Evolutionary conservation across 495 filamentous ascomycete species (phyloP), one percentile per base, ranked within the genome.

Genomic region (Oleoguttula mirabilis): DNA sequence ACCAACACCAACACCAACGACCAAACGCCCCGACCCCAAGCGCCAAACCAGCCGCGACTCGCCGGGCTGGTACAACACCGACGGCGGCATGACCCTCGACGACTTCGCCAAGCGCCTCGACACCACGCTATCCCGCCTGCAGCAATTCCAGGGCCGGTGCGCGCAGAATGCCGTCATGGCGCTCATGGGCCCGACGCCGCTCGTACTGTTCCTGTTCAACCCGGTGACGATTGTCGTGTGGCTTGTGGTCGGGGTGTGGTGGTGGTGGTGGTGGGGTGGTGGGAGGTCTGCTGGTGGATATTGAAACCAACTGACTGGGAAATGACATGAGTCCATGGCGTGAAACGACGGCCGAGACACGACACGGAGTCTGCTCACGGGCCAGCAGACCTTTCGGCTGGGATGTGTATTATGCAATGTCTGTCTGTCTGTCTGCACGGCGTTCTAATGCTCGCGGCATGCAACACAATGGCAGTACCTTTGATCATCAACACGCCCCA

Each of bases 111-210:
- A 14, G 4, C 32, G 40, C 6, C 28, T 44, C 1, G 24, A 44
- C 12, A 48, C 44, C 1, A 20, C 23, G 1, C 19, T 35, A 1
- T 19, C 10, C 4, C 35, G 49, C 11, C 34, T 47, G 34, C 38
- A 48, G 39, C 38, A 34, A 20, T 48, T 27, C 25, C 30, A 35
- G 30, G 15, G 21, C 20, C 12, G 12, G 10, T 52, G 49, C 36
- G 49, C 43, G 25, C 36, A 47, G 39, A 48, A 45, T 19, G 24
- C 48, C 23, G 49, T 52, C 39, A 52, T 52, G 49, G 49, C 38
- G 14, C 44, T 52, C 16, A 23, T 52, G 31, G 2, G 49, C 15
- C 49, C 49, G 33, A 52, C 49, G 35, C 49, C 49, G 14, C 6
- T 47, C 25, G 39, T 48, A 25, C 16, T 52, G 38, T 52, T 52